Conservation (phyloP, 768 basidiomycete species). For the Podaxis carcinomalis region DNA sequence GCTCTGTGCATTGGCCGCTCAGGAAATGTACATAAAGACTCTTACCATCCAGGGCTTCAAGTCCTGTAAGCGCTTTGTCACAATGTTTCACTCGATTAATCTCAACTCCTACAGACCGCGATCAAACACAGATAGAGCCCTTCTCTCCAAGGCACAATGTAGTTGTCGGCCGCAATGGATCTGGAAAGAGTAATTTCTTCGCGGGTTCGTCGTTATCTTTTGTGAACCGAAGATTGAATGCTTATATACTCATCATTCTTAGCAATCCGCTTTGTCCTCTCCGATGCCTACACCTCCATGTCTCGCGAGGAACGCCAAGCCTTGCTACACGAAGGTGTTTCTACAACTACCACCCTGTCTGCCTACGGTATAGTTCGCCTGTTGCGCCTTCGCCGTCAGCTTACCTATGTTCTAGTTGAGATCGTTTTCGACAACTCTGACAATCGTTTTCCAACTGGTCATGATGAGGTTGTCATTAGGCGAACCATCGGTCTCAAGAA, state of each 20-base stretch:
- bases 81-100: background rate
- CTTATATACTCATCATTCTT: background rate
- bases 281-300: constrained; percentile 97
- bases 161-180: constrained; percentile 95
- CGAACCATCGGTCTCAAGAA: constrained; percentile 97
- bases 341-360: constrained; percentile 81
- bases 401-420: constrained; percentile 49
- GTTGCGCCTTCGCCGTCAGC: background rate
- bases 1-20: background rate
- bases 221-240: background rate
- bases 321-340: constrained; percentile 91
- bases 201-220: constrained; percentile 53
- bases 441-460: constrained; percentile 89
- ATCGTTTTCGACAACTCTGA: constrained; percentile 96
- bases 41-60: constrained; percentile 95
- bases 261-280: constrained; percentile 97
- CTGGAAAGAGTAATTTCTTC: constrained; percentile 99
- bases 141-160: constrained; percentile 95
- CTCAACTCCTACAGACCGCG: constrained; percentile 50
- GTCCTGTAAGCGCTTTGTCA: constrained; percentile 63
- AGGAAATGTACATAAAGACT: constrained; percentile 78
- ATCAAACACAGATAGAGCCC: constrained; percentile 90
- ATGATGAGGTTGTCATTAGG: constrained; percentile 82
- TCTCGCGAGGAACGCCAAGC: constrained; percentile 88
- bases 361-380: constrained; percentile 64